Evolutionary conservation across 768 basidiomycete genomes (phyloP).

Genomic region (Cystobasidium tubakii): DNA sequence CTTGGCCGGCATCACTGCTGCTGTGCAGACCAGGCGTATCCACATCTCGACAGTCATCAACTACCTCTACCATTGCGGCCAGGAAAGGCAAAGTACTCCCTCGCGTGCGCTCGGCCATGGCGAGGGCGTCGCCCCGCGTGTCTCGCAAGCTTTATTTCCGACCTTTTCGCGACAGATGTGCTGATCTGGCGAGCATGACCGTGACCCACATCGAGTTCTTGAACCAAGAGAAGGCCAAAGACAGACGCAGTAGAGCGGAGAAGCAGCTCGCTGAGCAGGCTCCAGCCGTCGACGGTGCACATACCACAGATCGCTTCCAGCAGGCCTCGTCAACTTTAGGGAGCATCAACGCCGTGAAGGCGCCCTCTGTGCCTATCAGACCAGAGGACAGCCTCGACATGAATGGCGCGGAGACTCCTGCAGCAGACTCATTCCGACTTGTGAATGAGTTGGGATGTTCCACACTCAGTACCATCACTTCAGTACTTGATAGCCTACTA

Average conservation of each 20-base stretch:
- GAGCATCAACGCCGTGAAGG: too few relatives aligned
- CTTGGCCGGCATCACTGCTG: constrained; percentile 28
- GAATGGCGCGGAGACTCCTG: neutral
- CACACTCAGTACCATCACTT: neutral
- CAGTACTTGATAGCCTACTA: neutral
- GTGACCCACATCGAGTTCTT: constrained; percentile 69
- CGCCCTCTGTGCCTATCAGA: too few relatives aligned
- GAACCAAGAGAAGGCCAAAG: constrained; percentile 68
- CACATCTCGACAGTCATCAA: neutral
- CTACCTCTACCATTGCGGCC: neutral
- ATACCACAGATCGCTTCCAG: neutral
- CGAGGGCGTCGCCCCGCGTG: neutral
- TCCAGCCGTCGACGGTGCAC: neutral
- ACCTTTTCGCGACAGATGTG: neutral
- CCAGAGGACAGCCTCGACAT: too few relatives aligned
- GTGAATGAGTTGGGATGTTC: neutral
- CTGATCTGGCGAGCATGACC: neutral
- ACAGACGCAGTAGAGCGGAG: constrained; percentile 63
- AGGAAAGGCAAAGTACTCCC: neutral
- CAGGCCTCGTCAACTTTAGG: neutral
- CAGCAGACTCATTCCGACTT: neutral
- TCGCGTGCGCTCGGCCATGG: neutral
- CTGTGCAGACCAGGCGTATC: constrained; percentile 4
- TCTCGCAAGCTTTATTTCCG: neutral
- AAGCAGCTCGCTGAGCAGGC: constrained; percentile 51